These are phyloP conservation scores for Candolleomyces eurysporus DNA, from an alignment of 768 basidiomycete genomes.

Conservation along the genomic window DNA sequence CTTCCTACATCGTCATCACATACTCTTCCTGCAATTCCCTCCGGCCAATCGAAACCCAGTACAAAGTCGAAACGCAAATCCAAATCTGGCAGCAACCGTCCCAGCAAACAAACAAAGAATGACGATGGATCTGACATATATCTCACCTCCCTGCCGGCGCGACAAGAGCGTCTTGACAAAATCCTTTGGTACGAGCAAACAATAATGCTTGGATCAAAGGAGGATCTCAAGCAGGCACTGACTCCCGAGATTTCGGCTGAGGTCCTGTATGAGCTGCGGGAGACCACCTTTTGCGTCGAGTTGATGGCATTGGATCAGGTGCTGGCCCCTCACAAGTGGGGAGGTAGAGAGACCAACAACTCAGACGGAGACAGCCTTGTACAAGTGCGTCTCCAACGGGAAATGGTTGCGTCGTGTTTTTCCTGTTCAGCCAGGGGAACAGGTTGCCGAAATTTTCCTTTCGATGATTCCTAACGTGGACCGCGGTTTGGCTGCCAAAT, in stretches of 20 bases:
- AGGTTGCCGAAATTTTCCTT: conserved; percentile 7
- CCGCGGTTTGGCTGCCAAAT: neutral
- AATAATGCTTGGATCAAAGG: neutral
- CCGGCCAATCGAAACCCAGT: neutral
- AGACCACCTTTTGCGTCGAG: neutral
- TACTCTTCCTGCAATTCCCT: neutral
- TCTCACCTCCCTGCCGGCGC: neutral
- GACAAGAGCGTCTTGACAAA: neutral
- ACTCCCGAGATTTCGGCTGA: neutral
- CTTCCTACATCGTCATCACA: neutral
- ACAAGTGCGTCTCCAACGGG: neutral
- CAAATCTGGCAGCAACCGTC: neutral
- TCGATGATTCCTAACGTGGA: neutral
- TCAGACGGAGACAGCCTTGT: neutral
- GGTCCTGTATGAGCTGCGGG: conserved; percentile 4
- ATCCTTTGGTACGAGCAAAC: neutral
- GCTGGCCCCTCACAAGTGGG: neutral
- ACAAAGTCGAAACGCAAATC: neutral
- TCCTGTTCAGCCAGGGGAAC: conserved; percentile 1
- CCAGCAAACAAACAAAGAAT: neutral
- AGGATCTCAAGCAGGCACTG: neutral
- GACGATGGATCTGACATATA: neutral
- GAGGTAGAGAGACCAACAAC: neutral
- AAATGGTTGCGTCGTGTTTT: neutral
- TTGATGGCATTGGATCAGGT: conserved; percentile 3